These are phyloP conservation scores for Acanthamoeba triangularis DNA, from an alignment of 208 protist species.

Conservation along the genomic window DNA sequence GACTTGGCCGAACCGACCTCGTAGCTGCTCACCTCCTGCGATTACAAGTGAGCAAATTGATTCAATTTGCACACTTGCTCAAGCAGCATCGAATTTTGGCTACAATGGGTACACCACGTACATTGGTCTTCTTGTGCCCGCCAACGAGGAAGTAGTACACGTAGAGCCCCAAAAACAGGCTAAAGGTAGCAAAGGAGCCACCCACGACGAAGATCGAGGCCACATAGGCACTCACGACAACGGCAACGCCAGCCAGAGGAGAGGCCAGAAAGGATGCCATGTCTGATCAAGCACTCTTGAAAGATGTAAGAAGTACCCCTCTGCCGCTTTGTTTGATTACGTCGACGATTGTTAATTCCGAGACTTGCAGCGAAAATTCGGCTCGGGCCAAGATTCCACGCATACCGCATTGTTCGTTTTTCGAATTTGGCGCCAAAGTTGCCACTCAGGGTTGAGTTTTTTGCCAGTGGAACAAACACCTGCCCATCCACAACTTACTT, in stretches of 20 bases:
- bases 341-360: too few relatives aligned
- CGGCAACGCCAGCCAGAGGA: not conserved
- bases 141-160: not conserved
- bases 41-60: not conserved
- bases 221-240: not conserved
- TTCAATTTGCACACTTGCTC: too few relatives aligned
- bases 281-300: not conserved
- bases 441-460: not conserved
- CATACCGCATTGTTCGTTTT: too few relatives aligned
- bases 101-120: not conserved
- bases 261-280: slow-evolving; percentile 2
- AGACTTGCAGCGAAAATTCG: too few relatives aligned
- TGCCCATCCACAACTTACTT: too few relatives aligned
- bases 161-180: not conserved
- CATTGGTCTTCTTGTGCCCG: slow-evolving; percentile 55
- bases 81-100: not conserved
- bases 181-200: not conserved
- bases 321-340: not conserved
- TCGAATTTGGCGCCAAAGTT: too few relatives aligned
- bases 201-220: slow-evolving; percentile 28
- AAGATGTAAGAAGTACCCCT: too few relatives aligned
- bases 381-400: too few relatives aligned
- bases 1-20: not conserved
- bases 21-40: not conserved
- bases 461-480: too few relatives aligned